Evolutionary conservation across 495 filamentous ascomycete genomes (phyloP).

Genomic region (Aspergillus carlsbadensis): DNA sequence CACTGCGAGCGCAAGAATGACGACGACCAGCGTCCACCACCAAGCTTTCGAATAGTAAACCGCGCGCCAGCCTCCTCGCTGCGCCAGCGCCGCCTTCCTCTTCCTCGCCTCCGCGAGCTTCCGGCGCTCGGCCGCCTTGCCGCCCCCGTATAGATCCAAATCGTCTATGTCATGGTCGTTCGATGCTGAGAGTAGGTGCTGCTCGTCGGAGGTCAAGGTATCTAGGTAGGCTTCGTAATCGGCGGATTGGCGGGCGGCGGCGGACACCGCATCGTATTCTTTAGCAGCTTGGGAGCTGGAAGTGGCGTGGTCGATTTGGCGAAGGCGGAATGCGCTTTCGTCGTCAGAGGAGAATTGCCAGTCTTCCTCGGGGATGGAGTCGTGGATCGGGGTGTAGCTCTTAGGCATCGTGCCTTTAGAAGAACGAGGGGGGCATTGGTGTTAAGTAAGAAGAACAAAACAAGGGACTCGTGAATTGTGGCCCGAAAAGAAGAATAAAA

Average conservation of each 20-base stretch:
- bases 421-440: neutral
- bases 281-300: slow-evolving; percentile 10
- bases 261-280: neutral
- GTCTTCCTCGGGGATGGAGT: slow-evolving; percentile 22
- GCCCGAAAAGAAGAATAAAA: neutral
- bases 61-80: slow-evolving; percentile 19
- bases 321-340: slow-evolving; percentile 5
- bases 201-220: slow-evolving; percentile 26
- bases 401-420: slow-evolving; percentile 12
- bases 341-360: slow-evolving; percentile 9
- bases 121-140: slow-evolving; percentile 4
- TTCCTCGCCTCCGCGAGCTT: slow-evolving; percentile 5
- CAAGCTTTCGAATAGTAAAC: slow-evolving; percentile 21
- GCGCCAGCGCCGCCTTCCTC: slow-evolving; percentile 2
- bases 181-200: slow-evolving; percentile 23
- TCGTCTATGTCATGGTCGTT: slow-evolving; percentile 20
- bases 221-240: slow-evolving; percentile 27
- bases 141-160: slow-evolving; percentile 12
- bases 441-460: neutral
- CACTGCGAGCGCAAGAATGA: slow-evolving; percentile 16
- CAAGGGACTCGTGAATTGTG: neutral
- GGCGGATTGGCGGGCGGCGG: slow-evolving; percentile 19
- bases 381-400: slow-evolving; percentile 12
- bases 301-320: slow-evolving; percentile 12
- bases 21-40: slow-evolving; percentile 27